Percentiles rank a stretch among this genome's conserved stretches.
These are phyloP conservation scores for Quercus phellos DNA, from an alignment of 331 rosid genomes.

Conservation along the genomic window DNA sequence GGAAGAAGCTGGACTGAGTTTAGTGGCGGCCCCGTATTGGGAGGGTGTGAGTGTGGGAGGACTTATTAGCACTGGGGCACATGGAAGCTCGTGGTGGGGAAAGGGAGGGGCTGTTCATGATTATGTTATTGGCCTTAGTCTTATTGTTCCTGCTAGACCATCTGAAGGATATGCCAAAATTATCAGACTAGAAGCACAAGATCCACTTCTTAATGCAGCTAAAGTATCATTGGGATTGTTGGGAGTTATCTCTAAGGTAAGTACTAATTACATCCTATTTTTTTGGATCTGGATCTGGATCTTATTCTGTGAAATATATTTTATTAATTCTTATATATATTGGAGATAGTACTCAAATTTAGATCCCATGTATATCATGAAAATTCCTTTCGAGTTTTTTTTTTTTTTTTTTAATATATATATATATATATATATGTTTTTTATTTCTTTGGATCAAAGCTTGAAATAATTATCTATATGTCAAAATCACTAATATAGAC, in stretches of 20 bases:
- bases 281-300: neutral
- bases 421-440: no score
- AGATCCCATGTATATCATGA: no score
- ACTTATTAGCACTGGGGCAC: slow-evolving; percentile 57
- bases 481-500: no score
- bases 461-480: no score
- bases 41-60: slow-evolving; percentile 75
- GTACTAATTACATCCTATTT: neutral
- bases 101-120: slow-evolving; percentile 77
- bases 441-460: no score
- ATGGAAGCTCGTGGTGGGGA: slow-evolving; percentile 89
- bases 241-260: slow-evolving; percentile 80
- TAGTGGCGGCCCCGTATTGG: slow-evolving; percentile 71
- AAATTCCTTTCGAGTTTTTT: no score
- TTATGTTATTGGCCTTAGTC: slow-evolving; percentile 45
- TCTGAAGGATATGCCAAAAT: slow-evolving; percentile 61
- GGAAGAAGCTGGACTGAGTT: slow-evolving; percentile 46
- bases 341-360: no score
- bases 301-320: no score
- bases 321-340: no score
- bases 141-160: slow-evolving; percentile 45
- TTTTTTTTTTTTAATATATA: no score
- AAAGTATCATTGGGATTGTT: slow-evolving; percentile 55
- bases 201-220: slow-evolving; percentile 54
- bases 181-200: slow-evolving; percentile 29